Evolutionary conservation across 495 filamentous ascomycete genomes (phyloP), one percentile per base, ranked within the genome.

Genomic region (Annulohypoxylon moriforme): DNA sequence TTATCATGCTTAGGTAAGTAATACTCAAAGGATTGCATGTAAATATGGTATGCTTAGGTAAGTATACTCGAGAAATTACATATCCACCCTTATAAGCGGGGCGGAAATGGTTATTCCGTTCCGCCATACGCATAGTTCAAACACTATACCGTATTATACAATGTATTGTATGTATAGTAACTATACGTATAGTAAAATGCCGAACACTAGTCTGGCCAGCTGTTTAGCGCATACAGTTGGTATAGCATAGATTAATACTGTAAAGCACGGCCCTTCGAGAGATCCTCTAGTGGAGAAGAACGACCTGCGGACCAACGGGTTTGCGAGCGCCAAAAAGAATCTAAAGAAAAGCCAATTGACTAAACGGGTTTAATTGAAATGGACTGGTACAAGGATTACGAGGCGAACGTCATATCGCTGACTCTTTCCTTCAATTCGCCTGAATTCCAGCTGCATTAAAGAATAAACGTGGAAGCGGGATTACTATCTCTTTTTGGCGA

Each of bases 261-360:
- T 62, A 29, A 65, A 8, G 60, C 70, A 73, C 59, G 69, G 69
- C 25, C 50, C 34, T 34, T 49, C 0, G 46, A 27, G 34, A 61
- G 62, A 66, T 62, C 57, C 58, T 44, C 49, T 36, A 60, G 47
- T 68, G 69, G 69, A 64, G 64, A 67, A 24, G 31, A 67, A 25
- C n/a, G 24, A 58, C 44, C 38, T 40, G 53, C 53, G 29, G 63
- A 38, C 20, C 40, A 18, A 13, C 13, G 40, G 13, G 58, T 42
- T 56, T 49, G 40, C 40, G 33, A 67, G 64, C 31, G 56, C 47
- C 24, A 27, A 61, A 33, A 25, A 24, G 20, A 14, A 11, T 34
- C 42, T 49, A 56, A 46, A 25, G 18, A 33, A 27, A 58, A 31
- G n/a, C 36, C 36, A n/a, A 40, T 40, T n/a, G 36, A 52, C 50